phyloP scores from a whole-genome alignment of 768 basidiomycete genomes.

The Fomitopsis pulvina region DNA sequence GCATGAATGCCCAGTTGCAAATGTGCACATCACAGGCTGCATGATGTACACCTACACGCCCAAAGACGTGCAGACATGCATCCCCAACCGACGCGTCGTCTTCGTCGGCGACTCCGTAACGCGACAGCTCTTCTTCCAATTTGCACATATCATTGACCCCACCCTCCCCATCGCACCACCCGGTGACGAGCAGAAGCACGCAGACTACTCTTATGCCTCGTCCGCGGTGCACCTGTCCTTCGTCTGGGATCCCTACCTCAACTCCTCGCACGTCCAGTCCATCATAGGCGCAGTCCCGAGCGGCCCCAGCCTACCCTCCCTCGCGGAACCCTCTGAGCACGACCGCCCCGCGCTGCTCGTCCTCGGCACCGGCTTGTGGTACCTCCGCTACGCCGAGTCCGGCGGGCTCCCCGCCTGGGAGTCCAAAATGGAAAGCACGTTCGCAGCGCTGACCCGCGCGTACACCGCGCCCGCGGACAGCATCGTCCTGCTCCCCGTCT shows the following conservation, averaged over 20 bases:
- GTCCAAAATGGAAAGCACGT: constrained; percentile 58
- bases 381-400: constrained; percentile 71
- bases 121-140: constrained; percentile 71
- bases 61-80: constrained; percentile 46
- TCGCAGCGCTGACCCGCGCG: constrained; percentile 39
- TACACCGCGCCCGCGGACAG: constrained; percentile 52
- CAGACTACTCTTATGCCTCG: constrained; percentile 43
- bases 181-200: constrained; percentile 61
- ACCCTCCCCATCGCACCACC: constrained; percentile 44
- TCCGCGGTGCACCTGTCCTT: constrained; percentile 49
- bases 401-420: constrained; percentile 81
- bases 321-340: constrained; percentile 6
- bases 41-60: constrained; percentile 65
- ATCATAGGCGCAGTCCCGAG: constrained; percentile 28
- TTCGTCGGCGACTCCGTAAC: constrained; percentile 87
- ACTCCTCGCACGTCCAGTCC: constrained; percentile 48
- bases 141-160: constrained; percentile 55
- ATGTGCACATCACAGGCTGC: constrained; percentile 47
- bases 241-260: constrained; percentile 86
- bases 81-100: constrained; percentile 52
- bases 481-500: constrained; percentile 73
- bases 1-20: not conserved
- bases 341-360: constrained; percentile 61
- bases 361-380: constrained; percentile 86
- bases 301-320: not conserved